Evolutionary conservation across 345 rosid genomes (phyloP), one percentile per base, ranked within the genome.

Genomic region (Rhodamnia argentea): DNA sequence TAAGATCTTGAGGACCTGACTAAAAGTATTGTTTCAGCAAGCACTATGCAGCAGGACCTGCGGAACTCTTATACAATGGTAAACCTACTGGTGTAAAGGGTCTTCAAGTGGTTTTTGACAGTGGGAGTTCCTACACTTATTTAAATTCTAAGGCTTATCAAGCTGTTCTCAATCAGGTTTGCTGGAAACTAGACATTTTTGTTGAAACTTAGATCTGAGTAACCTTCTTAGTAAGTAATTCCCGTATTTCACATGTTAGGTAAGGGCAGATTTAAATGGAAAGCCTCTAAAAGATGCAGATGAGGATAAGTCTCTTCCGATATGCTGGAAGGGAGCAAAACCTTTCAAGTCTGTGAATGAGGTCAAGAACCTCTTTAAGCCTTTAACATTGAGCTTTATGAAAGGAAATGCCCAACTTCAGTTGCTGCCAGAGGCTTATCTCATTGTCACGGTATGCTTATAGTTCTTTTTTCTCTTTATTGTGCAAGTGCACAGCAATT

Each of bases 111-210:
- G 75, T 94, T 78, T 95, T 96, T 84, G 99, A 97, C 89, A 97
- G 99, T 57, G 99, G 99, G 81, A 94, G 98, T 92, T 95, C 99
- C 6, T 97, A 96, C 90, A 90, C 96, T 64, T 97, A 97, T 92
- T 94, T 96, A 87, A 90, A 78, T 85, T 88, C 89, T 13, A 87
- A 83, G 70, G 92, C 93, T 64, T 97, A 97, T 85, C 54, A 89
- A 87, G 83, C 87, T 10, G 44, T 86, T 37, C 90, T 95, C n/a
- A 86, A 91, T 92, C 89, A 93, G 93, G 98, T 97, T 37, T 60
- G 86, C 7, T 37, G 47, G 78, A 70, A 70, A 44, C 24, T 12
- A 29, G 44, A 59, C 16, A 15, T 50, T 60, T 62, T 24, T n/a
- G 37, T 60, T 13, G 13, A 82, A 22, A 51, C 14, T 83, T 52